Percentiles rank a stretch among this genome's conserved stretches.
phyloP scores from a whole-genome alignment of 2,329 filamentous ascomycete species.

The Sclerotinia sclerotiorum region DNA sequence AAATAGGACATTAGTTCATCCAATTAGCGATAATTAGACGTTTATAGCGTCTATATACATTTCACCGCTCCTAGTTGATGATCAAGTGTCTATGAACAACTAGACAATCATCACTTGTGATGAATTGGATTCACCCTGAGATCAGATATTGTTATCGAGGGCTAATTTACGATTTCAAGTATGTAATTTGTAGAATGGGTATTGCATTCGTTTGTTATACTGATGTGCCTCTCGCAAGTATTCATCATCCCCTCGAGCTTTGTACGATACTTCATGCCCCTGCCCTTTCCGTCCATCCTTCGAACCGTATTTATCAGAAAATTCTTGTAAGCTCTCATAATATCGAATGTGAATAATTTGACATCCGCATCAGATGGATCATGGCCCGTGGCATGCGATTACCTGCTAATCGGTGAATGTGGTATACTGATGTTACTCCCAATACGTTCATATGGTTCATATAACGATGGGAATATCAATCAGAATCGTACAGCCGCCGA shows the following conservation, averaged over 20 bases:
- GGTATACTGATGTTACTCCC: background rate
- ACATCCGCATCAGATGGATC: background rate
- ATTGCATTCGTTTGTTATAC: background rate
- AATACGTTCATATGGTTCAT: background rate
- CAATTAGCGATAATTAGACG: constrained; percentile 1
- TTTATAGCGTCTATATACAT: background rate
- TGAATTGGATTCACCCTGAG: background rate
- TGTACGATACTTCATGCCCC: background rate
- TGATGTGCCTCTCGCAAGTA: background rate
- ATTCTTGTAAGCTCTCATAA: background rate
- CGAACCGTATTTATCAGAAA: background rate
- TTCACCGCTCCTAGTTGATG: too few relatives aligned
- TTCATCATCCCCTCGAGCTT: background rate
- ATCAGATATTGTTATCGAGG: background rate
- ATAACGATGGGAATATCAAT: background rate
- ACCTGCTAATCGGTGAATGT: background rate
- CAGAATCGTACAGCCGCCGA: background rate
- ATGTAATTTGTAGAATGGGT: background rate
- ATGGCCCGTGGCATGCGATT: background rate
- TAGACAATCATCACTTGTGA: background rate
- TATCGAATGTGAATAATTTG: background rate
- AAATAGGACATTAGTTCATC: background rate
- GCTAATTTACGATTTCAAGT: background rate
- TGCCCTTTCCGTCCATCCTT: background rate
- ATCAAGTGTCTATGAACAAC: too few relatives aligned